Percentiles rank a stretch among this genome's conserved stretches.
Evolutionary conservation across 257 asterid species (phyloP).

Genomic region (Jacaranda mimosifolia): DNA sequence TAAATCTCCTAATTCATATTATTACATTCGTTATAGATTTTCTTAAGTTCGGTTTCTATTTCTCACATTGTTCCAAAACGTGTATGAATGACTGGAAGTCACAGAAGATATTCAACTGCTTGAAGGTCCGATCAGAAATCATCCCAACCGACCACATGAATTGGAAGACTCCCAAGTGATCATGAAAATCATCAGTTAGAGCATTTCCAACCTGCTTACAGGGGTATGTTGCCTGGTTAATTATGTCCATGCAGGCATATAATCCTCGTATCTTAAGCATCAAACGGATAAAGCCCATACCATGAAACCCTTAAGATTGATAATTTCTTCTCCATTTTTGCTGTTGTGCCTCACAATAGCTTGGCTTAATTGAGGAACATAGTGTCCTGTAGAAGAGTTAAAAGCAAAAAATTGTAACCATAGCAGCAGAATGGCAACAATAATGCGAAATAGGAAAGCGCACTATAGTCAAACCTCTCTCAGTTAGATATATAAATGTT

Average conservation of each 20-base stretch:
- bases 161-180: conserved; percentile 79
- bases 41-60: neutral
- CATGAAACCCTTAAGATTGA: conserved; percentile 94
- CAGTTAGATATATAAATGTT: no score
- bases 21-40: no score
- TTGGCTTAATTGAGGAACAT: conserved; percentile 96
- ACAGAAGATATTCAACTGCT: conserved; percentile 68
- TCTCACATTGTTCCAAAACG: conserved; percentile 56
- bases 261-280: conserved; percentile 23
- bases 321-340: conserved; percentile 51
- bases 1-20: no score
- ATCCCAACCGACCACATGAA: conserved; percentile 91
- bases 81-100: conserved; percentile 63
- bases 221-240: conserved; percentile 8
- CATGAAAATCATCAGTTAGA: conserved; percentile 85
- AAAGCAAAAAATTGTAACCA: neutral
- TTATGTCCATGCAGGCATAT: conserved; percentile 19
- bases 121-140: conserved; percentile 95
- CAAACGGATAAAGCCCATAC: conserved; percentile 47
- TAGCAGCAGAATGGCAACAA: conserved; percentile 18
- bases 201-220: conserved; percentile 91
- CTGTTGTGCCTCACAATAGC: conserved; percentile 77
- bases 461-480: neutral
- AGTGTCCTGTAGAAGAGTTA: conserved; percentile 70
- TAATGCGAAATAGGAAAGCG: conserved; percentile 8